Percentiles rank a stretch among this genome's conserved stretches.
Conservation (phyloP, 1,284 basidiomycete genomes). For the Ustilago sp. region DNA sequence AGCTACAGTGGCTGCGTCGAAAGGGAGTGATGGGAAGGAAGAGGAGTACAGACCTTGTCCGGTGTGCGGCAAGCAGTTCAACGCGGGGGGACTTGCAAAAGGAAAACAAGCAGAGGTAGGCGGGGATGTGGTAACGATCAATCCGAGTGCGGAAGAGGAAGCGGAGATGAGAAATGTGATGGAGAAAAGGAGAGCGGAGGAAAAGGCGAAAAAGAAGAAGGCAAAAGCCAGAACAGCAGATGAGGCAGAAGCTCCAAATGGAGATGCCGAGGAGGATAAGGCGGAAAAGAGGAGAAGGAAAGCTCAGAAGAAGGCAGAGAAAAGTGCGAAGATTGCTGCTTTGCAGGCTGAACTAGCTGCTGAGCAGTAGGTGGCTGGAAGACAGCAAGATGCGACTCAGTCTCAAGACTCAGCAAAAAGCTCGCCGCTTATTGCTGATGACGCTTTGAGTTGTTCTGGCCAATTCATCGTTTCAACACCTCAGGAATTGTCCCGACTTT, state of each 20-base stretch:
- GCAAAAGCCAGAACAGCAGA: constrained; percentile 16
- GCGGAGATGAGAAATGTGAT: constrained; percentile 47
- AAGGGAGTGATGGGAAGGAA: not conserved
- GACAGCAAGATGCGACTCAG: not conserved
- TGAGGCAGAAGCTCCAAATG: not conserved
- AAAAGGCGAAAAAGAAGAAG: constrained; percentile 27
- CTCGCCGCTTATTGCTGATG: not conserved
- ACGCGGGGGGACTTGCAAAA: constrained; percentile 34
- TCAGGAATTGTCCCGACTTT: too few relatives aligned
- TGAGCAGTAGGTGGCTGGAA: constrained; percentile 4
- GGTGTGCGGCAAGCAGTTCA: constrained; percentile 51
- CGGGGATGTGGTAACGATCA: constrained; percentile 52
- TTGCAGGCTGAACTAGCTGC: constrained; percentile 38
- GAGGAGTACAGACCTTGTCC: constrained; percentile 47
- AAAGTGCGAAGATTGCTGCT: constrained; percentile 19
- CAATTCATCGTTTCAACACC: too few relatives aligned
- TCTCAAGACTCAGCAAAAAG: not conserved
- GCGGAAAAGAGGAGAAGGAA: constrained; percentile 21
- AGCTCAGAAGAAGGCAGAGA: constrained; percentile 31
- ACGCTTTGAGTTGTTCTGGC: too few relatives aligned
- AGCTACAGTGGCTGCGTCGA: constrained; percentile 13
- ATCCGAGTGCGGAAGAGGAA: constrained; percentile 45
- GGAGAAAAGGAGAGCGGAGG: constrained; percentile 22
- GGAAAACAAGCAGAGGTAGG: constrained; percentile 20
- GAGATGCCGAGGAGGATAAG: constrained; percentile 4